Evolutionary conservation across 2,329 filamentous ascomycete genomes (phyloP), one percentile per base, ranked within the genome.

Genomic region (Periglandula ipomoeae): DNA sequence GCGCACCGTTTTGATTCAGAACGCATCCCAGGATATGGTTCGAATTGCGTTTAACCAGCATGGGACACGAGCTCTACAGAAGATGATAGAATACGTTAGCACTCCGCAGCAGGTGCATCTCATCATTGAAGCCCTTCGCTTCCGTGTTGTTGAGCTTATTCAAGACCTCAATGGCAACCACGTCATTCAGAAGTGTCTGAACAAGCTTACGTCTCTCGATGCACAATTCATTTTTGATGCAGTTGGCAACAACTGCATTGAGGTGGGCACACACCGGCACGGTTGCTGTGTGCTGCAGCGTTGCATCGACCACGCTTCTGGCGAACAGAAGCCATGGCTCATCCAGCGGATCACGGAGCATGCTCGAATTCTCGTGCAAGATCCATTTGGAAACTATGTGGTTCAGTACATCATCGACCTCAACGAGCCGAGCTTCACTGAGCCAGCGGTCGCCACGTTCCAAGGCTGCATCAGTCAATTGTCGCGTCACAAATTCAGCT

Each of bases 151-250:
- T 19, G 85, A 93, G 58, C 78, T 98, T 48, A 96, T 98, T 53
- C 89, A 98, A 65, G 93, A 98, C 59, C 76, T 98, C 47, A 98
- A 98, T 62, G 93, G 93, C 65, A 98, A 98, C 61, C 93, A 98
- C 61, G 93, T 98, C 60, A 96, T 98, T 55, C 93, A 98, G 70
- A 98, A 98, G 71, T 98, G 93, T 61, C 79, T 98, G 47, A 98
- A 97, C 71, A 94, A 95, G 66, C 83, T 98, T 35, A 85, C 82
- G 55, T 76, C 89, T 2, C 71, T 79, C 44, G 87, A 97, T 65
- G 88, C 90, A 11, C 85, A 95, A 65, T 98, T 98, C 74, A 97
- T 98, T 64, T 97, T 97, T 59, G 86, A 93, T 60, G 90, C 91
- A 46, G 93, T 97, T 55, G 91, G 90, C 54, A 76, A 76, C 48